Evolutionary conservation across 805 yeast genomes (phyloP), one percentile per base, ranked within the genome.

Genomic region (Yarrowia deformans): DNA sequence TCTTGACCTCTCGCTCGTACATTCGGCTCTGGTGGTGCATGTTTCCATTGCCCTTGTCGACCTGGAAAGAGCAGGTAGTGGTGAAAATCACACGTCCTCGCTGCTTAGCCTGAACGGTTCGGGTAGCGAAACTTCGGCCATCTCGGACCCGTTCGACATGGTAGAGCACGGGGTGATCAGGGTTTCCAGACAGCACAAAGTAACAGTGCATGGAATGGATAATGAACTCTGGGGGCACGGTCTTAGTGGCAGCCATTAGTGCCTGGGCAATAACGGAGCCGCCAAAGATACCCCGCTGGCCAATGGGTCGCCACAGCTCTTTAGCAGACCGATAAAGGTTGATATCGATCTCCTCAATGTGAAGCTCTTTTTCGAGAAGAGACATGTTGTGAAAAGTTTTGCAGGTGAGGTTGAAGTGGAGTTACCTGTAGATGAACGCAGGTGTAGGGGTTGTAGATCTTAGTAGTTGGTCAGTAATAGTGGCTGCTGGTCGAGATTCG

Each of bases 101-200:
- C 77, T 90, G 94, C 45, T 78, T 79, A 4, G 87, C 87, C 50
- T 78, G 77, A 8, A 90, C 84, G 63, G 84, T 83, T 56, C 87
- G 80, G 63, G 85, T 84, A 39, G 82, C 79, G 68, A 83, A 84
- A 68, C 82, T 83, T 49, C 81, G 84, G 8, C 87, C 88, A 58
- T 84, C 84, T 69, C 85, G 80, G 23, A 88, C 74, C 55, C 80
- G 80, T 12, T 76, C 76, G 5, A 90, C 91, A 43, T 82, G 79
- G 75, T 87, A 90, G 10, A 77, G 77, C 72, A 87, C 82, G 32
- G 84, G 83, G 1, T 77, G 71, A 0, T 63, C 70, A 13, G 52
- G 54, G 48, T 71, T 69, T 34, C 71, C 72, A 4, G 69, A 70
- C 29, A 67, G 40, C 43, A 70, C 58, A 50, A 70, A 70, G 46